Percentiles rank a stretch among this genome's conserved stretches.
These are phyloP conservation scores for Stephania japonica DNA, from an alignment of 164 flowering plant species.

Conservation along the genomic window DNA sequence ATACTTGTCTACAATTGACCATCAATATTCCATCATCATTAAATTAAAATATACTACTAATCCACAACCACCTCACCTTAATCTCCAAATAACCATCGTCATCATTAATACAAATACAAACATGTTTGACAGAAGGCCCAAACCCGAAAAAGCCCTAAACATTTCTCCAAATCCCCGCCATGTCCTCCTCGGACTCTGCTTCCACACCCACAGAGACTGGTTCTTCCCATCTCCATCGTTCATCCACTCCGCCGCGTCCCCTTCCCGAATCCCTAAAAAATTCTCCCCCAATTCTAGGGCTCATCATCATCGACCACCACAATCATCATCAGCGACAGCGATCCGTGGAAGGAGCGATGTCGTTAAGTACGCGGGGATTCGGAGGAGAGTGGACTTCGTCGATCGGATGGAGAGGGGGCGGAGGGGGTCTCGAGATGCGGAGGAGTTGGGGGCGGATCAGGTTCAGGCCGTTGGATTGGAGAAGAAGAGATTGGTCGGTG, in stretches of 20 bases:
- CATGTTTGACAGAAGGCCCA: not conserved
- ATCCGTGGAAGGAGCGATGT: slow-evolving; percentile 8
- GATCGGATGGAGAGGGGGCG: slow-evolving; percentile 18
- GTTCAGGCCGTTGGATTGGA: slow-evolving; percentile 4
- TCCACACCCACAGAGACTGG: slow-evolving; percentile 57
- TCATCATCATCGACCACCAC: slow-evolving; percentile 15
- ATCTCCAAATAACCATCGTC: not conserved
- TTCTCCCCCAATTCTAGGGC: slow-evolving; percentile 25
- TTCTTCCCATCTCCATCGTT: slow-evolving; percentile 56
- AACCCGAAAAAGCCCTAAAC: slow-evolving; percentile 2
- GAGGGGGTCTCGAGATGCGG: slow-evolving; percentile 15
- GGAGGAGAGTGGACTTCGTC: slow-evolving; percentile 24
- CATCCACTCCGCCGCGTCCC: slow-evolving; percentile 26
- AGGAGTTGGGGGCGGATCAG: not conserved
- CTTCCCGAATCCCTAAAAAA: slow-evolving; percentile 22
- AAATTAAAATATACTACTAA: too few species aligned
- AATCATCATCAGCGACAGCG: slow-evolving; percentile 23
- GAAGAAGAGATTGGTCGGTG: not conserved
- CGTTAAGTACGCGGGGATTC: slow-evolving; percentile 25
- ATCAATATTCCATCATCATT: too few species aligned
- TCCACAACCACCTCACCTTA: too few species aligned
- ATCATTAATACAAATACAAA: too few species aligned
- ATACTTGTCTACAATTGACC: too few species aligned
- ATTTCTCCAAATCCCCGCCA: slow-evolving; percentile 15
- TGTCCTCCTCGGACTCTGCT: slow-evolving; percentile 28